Base-by-base conservation (phyloP, 306 rosid genomes). In the Ammopiptanthus mongolicus region DNA sequence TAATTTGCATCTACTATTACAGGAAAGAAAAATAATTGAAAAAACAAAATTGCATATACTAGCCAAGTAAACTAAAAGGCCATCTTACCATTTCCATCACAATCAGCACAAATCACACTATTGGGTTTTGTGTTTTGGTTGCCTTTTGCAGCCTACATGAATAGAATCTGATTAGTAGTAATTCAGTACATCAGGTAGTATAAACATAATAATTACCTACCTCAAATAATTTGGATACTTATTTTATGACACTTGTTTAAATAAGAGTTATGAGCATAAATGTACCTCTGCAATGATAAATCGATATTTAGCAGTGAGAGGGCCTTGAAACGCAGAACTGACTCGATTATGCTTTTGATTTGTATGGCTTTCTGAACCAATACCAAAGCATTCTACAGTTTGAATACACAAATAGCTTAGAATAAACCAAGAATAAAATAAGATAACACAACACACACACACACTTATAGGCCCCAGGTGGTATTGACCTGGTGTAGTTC, bases 81-180 rank as follows among this genome's bases (percentile, higher is more conserved):
- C 29, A 71, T 44, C 83, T 68, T 79, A 89, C 91, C 98, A 81
- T 89, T 91, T 77, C 94, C 97, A 48, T 89, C 97, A 80, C 98
- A 93, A 25, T 91, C 90, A 58, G 74, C 77, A 78, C 97, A 91
- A 66, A 93, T 77, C 81, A 91, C 83, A 82, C 94, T 89, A 6
- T 87, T 93, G 21, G 89, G 88, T 78, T 88, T 91, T 44, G 87
- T 78, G 62, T 78, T 85, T 78, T 19, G 86, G 65, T 84, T 66
- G 25, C 65, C 65, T 17, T 75, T 67, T 8, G 81, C 81, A 63
- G 91, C 91, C 98, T 89, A 52, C 59, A 74, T 50, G 25, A 41
- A 78, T 25, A 51, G 18, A 46, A 67, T 17, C 75, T 6, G 13
- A 29, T 59, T 23, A 73, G 50, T 23, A 73, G 50, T 44, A 44